phyloP scores from a whole-genome alignment of 2,329 filamentous ascomycete species.

The Raffaelea arxii region DNA sequence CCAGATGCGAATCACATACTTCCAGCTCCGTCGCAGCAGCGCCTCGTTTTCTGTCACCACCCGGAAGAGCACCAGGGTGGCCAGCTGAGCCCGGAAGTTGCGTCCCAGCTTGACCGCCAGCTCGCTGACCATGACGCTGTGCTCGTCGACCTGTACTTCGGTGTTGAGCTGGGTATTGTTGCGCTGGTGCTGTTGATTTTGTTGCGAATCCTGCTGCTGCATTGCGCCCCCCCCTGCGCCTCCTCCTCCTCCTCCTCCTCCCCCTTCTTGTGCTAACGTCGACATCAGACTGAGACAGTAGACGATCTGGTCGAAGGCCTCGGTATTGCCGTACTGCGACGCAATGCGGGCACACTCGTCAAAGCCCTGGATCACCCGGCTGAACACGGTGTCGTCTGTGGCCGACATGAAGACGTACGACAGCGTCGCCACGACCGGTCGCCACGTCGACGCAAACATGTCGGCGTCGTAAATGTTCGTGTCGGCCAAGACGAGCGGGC shows the following conservation, averaged over 20 bases:
- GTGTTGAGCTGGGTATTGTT: slow-evolving; percentile 87
- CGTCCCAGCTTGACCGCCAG: slow-evolving; percentile 91
- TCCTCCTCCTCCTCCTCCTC: neutral
- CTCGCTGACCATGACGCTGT: slow-evolving; percentile 97
- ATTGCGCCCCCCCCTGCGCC: slow-evolving; percentile 42
- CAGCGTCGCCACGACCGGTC: slow-evolving; percentile 83
- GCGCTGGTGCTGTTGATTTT: slow-evolving; percentile 35
- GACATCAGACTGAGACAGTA: slow-evolving; percentile 86
- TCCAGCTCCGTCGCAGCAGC: slow-evolving; percentile 68
- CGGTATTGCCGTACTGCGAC: slow-evolving; percentile 69
- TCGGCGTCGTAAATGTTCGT: slow-evolving; percentile 95
- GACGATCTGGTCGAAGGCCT: slow-evolving; percentile 87
- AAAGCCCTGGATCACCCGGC: slow-evolving; percentile 86
- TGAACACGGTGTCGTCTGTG: slow-evolving; percentile 91
- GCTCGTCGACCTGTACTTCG: slow-evolving; percentile 84
- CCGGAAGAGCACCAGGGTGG: slow-evolving; percentile 89
- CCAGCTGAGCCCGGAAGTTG: slow-evolving; percentile 87
- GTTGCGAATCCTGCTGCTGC: too few relatives aligned
- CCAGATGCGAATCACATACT: slow-evolving; percentile 81
- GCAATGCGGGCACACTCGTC: slow-evolving; percentile 94
- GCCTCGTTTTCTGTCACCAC: slow-evolving; percentile 79
- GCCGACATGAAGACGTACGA: slow-evolving; percentile 99
- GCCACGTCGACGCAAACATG: slow-evolving; percentile 96
- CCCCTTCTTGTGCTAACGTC: slow-evolving; percentile 49
- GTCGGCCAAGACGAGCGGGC: slow-evolving; percentile 66